Evolutionary conservation across 2,329 filamentous ascomycete genomes (phyloP).

Genomic region (Pyricularia sp.): DNA sequence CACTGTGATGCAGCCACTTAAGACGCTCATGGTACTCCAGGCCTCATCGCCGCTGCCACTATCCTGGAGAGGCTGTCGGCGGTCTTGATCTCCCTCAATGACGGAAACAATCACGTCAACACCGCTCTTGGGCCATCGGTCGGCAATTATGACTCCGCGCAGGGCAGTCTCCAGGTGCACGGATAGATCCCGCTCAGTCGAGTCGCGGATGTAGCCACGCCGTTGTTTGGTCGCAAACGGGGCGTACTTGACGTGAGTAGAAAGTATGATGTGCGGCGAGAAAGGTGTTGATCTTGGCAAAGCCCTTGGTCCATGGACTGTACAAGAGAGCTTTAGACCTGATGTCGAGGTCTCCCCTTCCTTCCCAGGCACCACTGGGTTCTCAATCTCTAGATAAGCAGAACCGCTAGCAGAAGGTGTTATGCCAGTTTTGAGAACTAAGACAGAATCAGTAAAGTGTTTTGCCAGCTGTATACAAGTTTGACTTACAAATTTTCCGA

Average conservation of each 20-base stretch:
- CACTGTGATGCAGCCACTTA: constrained; percentile 87
- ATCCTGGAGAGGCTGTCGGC: constrained; percentile 22
- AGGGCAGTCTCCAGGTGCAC: constrained; percentile 88
- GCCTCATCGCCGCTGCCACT: constrained; percentile 46
- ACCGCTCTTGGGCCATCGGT: constrained; percentile 96
- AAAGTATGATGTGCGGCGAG: constrained; percentile 83
- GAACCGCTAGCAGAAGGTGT: constrained; percentile 91
- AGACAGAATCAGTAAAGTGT: constrained; percentile 5
- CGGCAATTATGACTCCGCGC: constrained; percentile 80
- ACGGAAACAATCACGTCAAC: constrained; percentile 93
- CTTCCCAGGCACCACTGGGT: constrained; percentile 26
- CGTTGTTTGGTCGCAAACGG: constrained; percentile 82
- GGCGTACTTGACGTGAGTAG: constrained; percentile 92
- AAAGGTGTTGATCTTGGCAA: constrained; percentile 85
- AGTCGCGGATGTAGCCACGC: constrained; percentile 77
- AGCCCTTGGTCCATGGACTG: constrained; percentile 86
- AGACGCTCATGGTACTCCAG: constrained; percentile 85
- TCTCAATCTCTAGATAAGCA: constrained; percentile 67
- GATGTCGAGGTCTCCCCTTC: constrained; percentile 12
- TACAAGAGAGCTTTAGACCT: constrained; percentile 84
- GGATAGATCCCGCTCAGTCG: constrained; percentile 78
- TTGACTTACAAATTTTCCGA: constrained; percentile 71
- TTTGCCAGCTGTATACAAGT: neutral
- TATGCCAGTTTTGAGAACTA: constrained; percentile 83
- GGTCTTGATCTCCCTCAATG: constrained; percentile 85